A percentile compares a stretch with the other conserved stretches of the same genome.
Evolutionary conservation across 139 green algal genomes (phyloP).

Genomic region (Diplosphaera chodatii): DNA sequence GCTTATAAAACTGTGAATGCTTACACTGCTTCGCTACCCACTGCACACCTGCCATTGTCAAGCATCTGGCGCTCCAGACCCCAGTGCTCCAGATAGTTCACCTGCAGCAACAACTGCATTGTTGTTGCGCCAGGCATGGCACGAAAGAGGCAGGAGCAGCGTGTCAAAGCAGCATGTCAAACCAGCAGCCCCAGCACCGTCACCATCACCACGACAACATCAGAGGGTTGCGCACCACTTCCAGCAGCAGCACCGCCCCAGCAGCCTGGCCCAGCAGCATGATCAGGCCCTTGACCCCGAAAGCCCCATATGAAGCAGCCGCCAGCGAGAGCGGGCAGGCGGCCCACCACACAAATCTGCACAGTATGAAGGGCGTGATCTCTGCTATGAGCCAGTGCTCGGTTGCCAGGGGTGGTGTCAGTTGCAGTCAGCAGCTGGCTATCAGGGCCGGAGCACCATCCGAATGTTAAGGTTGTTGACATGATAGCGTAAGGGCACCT

Average conservation of each 20-base stretch:
- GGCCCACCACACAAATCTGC: conserved; percentile 25
- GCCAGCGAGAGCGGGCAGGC: conserved; percentile 12
- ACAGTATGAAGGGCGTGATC: not conserved
- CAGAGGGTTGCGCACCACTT: conserved; percentile 9
- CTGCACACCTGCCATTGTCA: conserved; percentile 14
- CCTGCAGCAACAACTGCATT: not conserved
- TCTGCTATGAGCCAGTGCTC: too few relatives aligned
- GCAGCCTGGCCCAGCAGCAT: conserved; percentile 27
- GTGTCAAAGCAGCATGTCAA: too few relatives aligned
- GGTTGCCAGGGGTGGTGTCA: too few relatives aligned
- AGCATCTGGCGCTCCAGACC: conserved; percentile 30
- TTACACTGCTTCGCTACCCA: too few relatives aligned
- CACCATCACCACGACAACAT: too few relatives aligned
- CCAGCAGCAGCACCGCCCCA: conserved; percentile 25
- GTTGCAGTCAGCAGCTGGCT: too few relatives aligned
- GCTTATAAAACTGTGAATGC: too few relatives aligned
- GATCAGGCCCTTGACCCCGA: conserved; percentile 12
- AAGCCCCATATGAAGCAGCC: not conserved
- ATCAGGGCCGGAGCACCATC: too few relatives aligned
- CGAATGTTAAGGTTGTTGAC: too few relatives aligned
- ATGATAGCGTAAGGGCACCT: not conserved
- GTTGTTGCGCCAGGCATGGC: too few relatives aligned
- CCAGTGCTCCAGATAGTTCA: conserved; percentile 70
- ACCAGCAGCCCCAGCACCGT: too few relatives aligned
- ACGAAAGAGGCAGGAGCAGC: too few relatives aligned